phyloP scores from a whole-genome alignment of 2,329 filamentous ascomycete species.

The Tricladium varicosporioides region DNA sequence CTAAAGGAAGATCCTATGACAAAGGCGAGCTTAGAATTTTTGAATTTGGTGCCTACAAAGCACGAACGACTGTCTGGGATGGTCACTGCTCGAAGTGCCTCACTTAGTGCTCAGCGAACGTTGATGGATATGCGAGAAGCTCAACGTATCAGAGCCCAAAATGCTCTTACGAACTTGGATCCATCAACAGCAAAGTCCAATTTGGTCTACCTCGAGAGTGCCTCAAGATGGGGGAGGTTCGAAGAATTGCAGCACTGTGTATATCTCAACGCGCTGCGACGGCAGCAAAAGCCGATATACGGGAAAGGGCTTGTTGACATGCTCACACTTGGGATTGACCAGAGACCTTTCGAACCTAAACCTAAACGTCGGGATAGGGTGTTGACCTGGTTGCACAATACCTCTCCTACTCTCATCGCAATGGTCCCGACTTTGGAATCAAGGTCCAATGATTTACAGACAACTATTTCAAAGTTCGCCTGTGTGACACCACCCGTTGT shows the following conservation, averaged over 20 bases:
- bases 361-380: slow-evolving; percentile 61
- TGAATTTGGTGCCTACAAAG: slow-evolving; percentile 74
- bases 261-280: slow-evolving; percentile 76
- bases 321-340: slow-evolving; percentile 61
- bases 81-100: slow-evolving; percentile 54
- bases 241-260: slow-evolving; percentile 79
- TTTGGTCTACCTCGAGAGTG: slow-evolving; percentile 70
- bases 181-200: slow-evolving; percentile 67
- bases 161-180: slow-evolving; percentile 55
- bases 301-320: slow-evolving; percentile 76
- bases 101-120: slow-evolving; percentile 67
- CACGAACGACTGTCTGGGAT: slow-evolving; percentile 63
- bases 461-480: slow-evolving; percentile 79
- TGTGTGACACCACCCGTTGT: slow-evolving; percentile 90
- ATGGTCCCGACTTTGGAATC: slow-evolving; percentile 75
- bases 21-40: slow-evolving; percentile 68
- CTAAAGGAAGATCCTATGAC: slow-evolving; percentile 61
- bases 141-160: slow-evolving; percentile 61
- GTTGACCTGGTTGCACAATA: slow-evolving; percentile 73
- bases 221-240: slow-evolving; percentile 65
- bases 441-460: slow-evolving; percentile 70
- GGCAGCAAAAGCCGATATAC: slow-evolving; percentile 78
- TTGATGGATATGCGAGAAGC: slow-evolving; percentile 70
- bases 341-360: slow-evolving; percentile 56
- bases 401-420: slow-evolving; percentile 59